Base-by-base conservation (phyloP, 495 filamentous ascomycete species). In the Podospora tetraspora region DNA sequence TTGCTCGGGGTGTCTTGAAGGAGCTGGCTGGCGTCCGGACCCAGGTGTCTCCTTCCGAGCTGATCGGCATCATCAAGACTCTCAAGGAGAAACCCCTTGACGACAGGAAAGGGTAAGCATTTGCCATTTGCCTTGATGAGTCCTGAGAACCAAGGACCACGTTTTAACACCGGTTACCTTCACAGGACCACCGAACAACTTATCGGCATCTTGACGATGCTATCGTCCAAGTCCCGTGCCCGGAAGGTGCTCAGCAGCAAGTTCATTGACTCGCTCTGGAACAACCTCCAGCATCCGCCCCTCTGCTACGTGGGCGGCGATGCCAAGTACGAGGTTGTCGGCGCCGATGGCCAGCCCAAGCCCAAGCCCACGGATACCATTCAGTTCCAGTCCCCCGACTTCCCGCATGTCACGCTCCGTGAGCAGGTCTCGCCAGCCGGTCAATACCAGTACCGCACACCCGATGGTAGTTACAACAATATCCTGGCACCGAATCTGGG, bases 401-500 rank as follows among this genome's bases (percentile, higher is more conserved):
- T 66, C 43, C 30, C 30, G 30, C 66, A 86, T 79, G 61, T 86
- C 22, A 70, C 64, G 16, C 68, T 79, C 1, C 73, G 74, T 13
- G 77, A 77, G 67, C 64, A 73, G 24, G 66, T 78, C 6, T 34
- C 69, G 3, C 77, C 74, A 27, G 73, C 75, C 57, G 73, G 76
- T 30, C 19, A 66, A 4, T 84, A 81, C 72, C 75, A 80, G 24
- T 92, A 90, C 70, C 87, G 91, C 32, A 84, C 83, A 57, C 85
- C 91, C 2, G 90, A 93, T 82, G 89, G 91, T 19, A 88, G 87
- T 5, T 81, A 82, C 74, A 94, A 94, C 78, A 86, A 83, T 70
- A 76, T 86, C 62, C 76, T 88, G 61, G 79, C 84, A 69, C 92
- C 91, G 23, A 78, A 86, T 25, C 76, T 94, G 62, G 92, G 92